Evolutionary conservation across 331 rosid genomes (phyloP).

Genomic region (Acacia pycnantha): DNA sequence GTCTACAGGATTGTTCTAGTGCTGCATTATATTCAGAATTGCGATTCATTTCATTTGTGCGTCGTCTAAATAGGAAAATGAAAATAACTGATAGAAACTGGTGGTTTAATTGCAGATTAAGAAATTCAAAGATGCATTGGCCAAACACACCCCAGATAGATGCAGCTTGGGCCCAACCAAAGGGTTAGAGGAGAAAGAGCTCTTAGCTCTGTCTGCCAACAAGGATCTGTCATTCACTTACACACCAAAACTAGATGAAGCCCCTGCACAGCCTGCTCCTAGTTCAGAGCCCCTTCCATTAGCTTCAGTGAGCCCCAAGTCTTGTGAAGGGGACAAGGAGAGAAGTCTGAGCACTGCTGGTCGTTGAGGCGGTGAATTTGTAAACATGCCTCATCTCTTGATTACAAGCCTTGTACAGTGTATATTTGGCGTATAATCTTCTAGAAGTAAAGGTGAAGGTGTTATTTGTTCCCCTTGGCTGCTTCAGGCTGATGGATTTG

Average conservation of each 20-base stretch:
- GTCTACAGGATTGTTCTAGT: slow-evolving; percentile 12
- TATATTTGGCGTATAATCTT: slow-evolving; percentile 13
- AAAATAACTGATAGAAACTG: slow-evolving; percentile 16
- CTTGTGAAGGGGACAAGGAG: slow-evolving; percentile 37
- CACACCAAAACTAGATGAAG: slow-evolving; percentile 38
- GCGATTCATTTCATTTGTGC: not conserved
- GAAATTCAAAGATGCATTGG: slow-evolving; percentile 89
- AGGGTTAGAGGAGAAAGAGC: slow-evolving; percentile 95
- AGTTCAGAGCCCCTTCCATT: slow-evolving; percentile 33
- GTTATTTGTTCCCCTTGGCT: slow-evolving; percentile 4
- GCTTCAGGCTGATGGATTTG: slow-evolving; percentile 42
- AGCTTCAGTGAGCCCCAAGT: slow-evolving; percentile 26
- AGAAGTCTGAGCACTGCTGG: slow-evolving; percentile 45
- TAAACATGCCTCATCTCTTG: slow-evolving; percentile 8
- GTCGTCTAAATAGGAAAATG: not conserved
- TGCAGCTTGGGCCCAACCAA: slow-evolving; percentile 81
- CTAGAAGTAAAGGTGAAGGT: not conserved
- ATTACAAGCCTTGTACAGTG: slow-evolving; percentile 42
- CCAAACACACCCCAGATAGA: slow-evolving; percentile 80
- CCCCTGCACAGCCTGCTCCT: slow-evolving; percentile 30
- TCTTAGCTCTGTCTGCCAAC: slow-evolving; percentile 76
- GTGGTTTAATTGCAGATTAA: slow-evolving; percentile 55
- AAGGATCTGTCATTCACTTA: slow-evolving; percentile 72
- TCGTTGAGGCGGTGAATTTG: slow-evolving; percentile 42
- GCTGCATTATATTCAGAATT: not conserved